Evolutionary conservation across 768 basidiomycete genomes (phyloP), one percentile per base, ranked within the genome.

Genomic region (Tylopilus plumbeoviolaceoides): DNA sequence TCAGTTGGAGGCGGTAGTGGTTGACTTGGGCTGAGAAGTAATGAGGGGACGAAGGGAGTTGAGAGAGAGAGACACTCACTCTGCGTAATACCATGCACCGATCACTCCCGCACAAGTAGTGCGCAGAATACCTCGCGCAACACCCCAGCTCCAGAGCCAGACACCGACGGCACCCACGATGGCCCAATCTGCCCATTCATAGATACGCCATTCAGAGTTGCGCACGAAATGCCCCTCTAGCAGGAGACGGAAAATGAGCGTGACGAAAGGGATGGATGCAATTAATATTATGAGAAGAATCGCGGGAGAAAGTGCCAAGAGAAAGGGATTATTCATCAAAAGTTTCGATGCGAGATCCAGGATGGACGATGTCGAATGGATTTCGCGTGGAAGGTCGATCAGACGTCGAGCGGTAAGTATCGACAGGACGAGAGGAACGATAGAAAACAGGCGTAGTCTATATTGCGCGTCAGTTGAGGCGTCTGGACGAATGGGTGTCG

Each of bases 81-180:
- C 75, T 27, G 80, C 67, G 70, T 91, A 95, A 66, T 95, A 97
- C 94, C 94, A 98, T 42, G 87, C 84, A 2, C 92, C 94, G 31
- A 98, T 81, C 5, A 94, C 89, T 28, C 85, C 87, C 0, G 91
- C 85, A 51, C 84, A 82, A 3, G 84, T 81, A 49, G 87, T 89
- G 7, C 91, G 76, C 41, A 93, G 70, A 2, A 91, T 65, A 2
- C 93, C 93, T 38, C 92, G 78, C 18, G 89, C 83, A 7, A 97
- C 85, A 10, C 79, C 81, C 80, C 86, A 85, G 18, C 79, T 84
- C 85, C 85, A 87, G n/a, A 85, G 67, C 83, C 85, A 87, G 0
- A 83, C 66, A 2, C 69, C 65, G 5, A 78, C 65, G 1, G 78
- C 72, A 4, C 73, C 70, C n/a, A 76, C 67, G 25, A 84, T 85